A percentile compares a stretch with the other conserved stretches of the same genome.
phyloP scores from a whole-genome alignment of 352 stramenopile genomes.

The Globisporangium barbulae region DNA sequence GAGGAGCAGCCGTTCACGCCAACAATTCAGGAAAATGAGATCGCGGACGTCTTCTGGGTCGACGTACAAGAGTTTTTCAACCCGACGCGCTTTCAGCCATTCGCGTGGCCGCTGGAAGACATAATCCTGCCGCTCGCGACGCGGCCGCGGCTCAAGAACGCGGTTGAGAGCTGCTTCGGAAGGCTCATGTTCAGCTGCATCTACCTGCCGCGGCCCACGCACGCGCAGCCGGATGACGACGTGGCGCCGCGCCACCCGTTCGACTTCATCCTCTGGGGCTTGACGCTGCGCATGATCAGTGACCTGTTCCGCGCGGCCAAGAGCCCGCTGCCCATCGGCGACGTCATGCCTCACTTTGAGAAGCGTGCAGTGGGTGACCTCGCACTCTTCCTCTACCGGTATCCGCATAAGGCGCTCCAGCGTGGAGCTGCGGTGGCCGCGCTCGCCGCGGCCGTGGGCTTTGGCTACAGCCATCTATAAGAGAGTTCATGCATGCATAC shows the following conservation, averaged over 20 bases:
- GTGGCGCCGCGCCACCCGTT: slow-evolving; percentile 35
- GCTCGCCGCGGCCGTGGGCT: slow-evolving; percentile 34
- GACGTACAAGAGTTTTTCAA: slow-evolving; percentile 77
- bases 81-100: slow-evolving; percentile 43
- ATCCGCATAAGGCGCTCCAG: slow-evolving; percentile 45
- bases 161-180: slow-evolving; percentile 39
- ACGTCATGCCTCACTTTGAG: slow-evolving; percentile 58
- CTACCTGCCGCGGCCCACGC: slow-evolving; percentile 64
- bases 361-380: slow-evolving; percentile 41
- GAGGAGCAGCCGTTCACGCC: slow-evolving; percentile 46
- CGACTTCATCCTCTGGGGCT: slow-evolving; percentile 84
- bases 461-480: slow-evolving; percentile 41
- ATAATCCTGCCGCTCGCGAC: slow-evolving; percentile 39
- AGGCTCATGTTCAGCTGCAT: slow-evolving; percentile 67
- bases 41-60: slow-evolving; percentile 81
- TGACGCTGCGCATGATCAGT: slow-evolving; percentile 71
- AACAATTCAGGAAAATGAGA: slow-evolving; percentile 59
- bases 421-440: slow-evolving; percentile 41
- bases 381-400: slow-evolving; percentile 48
- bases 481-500: background rate
- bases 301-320: slow-evolving; percentile 43
- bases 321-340: slow-evolving; percentile 44
- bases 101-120: slow-evolving; percentile 59
- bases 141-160: slow-evolving; percentile 28
- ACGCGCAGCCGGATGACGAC: slow-evolving; percentile 39